Base-by-base conservation (phyloP, 1,284 basidiomycete genomes). In the Sphagnurus paluster region DNA sequence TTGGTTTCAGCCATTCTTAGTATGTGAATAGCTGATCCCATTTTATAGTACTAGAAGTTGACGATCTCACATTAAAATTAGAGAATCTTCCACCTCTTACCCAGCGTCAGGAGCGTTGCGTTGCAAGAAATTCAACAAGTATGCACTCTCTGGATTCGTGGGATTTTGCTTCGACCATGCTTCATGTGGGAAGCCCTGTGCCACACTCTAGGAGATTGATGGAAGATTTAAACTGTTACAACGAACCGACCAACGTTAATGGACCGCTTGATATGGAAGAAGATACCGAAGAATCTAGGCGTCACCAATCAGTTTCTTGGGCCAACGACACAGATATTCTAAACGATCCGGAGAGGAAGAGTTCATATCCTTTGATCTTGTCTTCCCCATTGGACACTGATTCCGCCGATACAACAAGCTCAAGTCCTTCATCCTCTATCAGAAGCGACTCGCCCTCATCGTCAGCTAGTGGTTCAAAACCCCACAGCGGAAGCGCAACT, bases 1-100 rank as follows among this genome's bases (percentile, higher is more conserved):
- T 76, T 95, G 23, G 82, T 93, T 29, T 75, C 75, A 44, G 74
- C 84, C 5, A 84, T 95, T 50, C 67, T 95, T n/a, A 76, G 80
- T 82, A 58, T 45, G 75, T 62, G 42, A 10, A 10, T 16, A 16
- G 28, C 28, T 39, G 39, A 32, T 29, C 33, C 25, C 10, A 19
- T 44, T 39, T 7, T 19, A 14, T 33, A n/a, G n/a, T 4, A 20
- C 25, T 32, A 46, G 42, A 13, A 39, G 23, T 28, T 44, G 41
- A 20, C 41, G 35, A 13, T n/a, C n/a, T 19, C 3, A 44, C 8
- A 14, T 14, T 37, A 3, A 19, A 42, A 39, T 23, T 46, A 74
- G 71, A 77, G 67, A 80, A 78, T 46, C 67, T 91, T 19, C 88
- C 88, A 0, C 87, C 89, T 17, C 68, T 90, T 26, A 69, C 77